These are phyloP conservation scores for Chalaropsis ovoidea DNA, from an alignment of 2,329 filamentous ascomycete genomes.

Conservation along the genomic window DNA sequence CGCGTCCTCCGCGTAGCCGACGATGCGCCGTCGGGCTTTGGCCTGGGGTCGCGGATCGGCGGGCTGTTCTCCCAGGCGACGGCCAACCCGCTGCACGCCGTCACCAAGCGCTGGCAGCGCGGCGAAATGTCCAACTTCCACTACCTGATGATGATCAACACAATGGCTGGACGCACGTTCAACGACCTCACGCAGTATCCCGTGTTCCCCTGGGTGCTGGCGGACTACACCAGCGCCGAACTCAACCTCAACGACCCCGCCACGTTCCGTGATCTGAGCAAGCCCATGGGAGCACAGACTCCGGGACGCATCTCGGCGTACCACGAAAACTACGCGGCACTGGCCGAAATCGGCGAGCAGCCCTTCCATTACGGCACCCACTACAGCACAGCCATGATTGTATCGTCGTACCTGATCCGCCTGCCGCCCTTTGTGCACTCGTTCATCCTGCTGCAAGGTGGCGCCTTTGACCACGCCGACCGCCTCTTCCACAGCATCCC, in stretches of 20 bases:
- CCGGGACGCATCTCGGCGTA: slow-evolving; percentile 66
- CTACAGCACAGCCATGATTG: slow-evolving; percentile 98
- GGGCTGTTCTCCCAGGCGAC: slow-evolving; percentile 80
- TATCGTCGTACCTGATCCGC: slow-evolving; percentile 89
- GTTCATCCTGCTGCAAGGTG: slow-evolving; percentile 88
- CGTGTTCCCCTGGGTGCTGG: slow-evolving; percentile 93
- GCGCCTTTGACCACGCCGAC: slow-evolving; percentile 90
- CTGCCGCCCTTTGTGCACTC: slow-evolving; percentile 94
- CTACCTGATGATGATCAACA: slow-evolving; percentile 97
- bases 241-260: slow-evolving; percentile 75
- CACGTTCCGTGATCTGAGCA: slow-evolving; percentile 82
- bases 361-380: slow-evolving; percentile 98
- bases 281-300: slow-evolving; percentile 92
- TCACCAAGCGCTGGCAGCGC: slow-evolving; percentile 80
- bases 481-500: slow-evolving; percentile 88
- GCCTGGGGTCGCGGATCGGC: slow-evolving; percentile 57
- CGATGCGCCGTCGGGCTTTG: slow-evolving; percentile 21
- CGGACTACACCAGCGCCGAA: slow-evolving; percentile 90
- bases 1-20: slow-evolving; percentile 39
- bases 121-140: slow-evolving; percentile 98
- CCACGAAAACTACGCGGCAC: slow-evolving; percentile 70
- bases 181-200: slow-evolving; percentile 98
- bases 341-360: slow-evolving; percentile 84
- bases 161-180: slow-evolving; percentile 91
- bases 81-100: slow-evolving; percentile 52